phyloP scores from a whole-genome alignment of 345 rosid genomes.

The Durio zibethinus region DNA sequence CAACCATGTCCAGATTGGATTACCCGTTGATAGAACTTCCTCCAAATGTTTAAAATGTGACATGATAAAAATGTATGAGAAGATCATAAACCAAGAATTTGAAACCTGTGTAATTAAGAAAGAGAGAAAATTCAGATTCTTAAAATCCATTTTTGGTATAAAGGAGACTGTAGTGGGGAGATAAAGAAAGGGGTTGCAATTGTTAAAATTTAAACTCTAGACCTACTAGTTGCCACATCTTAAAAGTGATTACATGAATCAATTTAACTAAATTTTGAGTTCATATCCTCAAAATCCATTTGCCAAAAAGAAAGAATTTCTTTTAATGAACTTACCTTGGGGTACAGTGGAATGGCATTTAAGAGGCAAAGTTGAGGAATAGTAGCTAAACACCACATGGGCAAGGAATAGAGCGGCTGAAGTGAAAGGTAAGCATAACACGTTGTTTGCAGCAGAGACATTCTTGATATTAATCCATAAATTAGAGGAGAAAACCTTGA shows the following conservation, averaged over 20 bases:
- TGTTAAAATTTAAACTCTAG: no score
- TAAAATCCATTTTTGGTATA: background rate
- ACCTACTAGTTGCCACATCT: no score
- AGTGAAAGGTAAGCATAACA: conserved; percentile 13
- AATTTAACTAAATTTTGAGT: no score
- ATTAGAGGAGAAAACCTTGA: conserved; percentile 7
- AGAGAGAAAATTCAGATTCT: background rate
- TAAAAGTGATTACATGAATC: no score
- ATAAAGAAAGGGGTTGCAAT: no score
- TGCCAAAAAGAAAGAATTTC: background rate
- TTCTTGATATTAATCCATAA: background rate
- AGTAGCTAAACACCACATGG: conserved; percentile 1
- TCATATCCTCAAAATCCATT: background rate
- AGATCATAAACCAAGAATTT: conserved; percentile 20
- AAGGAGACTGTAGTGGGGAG: no score
- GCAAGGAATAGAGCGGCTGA: conserved; percentile 6
- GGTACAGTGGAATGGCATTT: conserved; percentile 11
- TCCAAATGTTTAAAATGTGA: conserved; percentile 23
- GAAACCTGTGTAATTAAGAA: conserved; percentile 27
- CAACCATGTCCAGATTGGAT: conserved; percentile 23
- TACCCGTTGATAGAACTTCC: conserved; percentile 33
- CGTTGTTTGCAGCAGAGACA: conserved; percentile 6
- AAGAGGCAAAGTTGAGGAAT: conserved; percentile 14
- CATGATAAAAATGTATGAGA: conserved; percentile 28
- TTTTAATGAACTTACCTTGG: conserved; percentile 1